Base-by-base conservation (phyloP, 768 basidiomycete species). In the Fistulinella prunicolor region DNA sequence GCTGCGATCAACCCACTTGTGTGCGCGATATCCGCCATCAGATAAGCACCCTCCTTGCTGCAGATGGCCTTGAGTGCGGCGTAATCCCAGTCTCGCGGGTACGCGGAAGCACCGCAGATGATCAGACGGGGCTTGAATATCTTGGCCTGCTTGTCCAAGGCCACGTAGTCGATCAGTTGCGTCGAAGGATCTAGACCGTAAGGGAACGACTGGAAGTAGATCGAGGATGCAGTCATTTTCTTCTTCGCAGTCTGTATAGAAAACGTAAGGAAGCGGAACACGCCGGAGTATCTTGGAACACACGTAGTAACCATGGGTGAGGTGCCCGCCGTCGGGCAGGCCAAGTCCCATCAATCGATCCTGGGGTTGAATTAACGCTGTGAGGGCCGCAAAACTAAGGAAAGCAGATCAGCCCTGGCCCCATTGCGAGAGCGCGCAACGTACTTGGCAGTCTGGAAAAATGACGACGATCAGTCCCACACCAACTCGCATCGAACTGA, bases 211-310 rank as follows among this genome's bases (percentile, higher is more conserved):
- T 98, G 94, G 87, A 98, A 99, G 78, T 98, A 98, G 74, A 99
- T 97, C 17, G 96, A 98, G 20, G 95, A 98, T 29, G 96, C 92
- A 28, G 96, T 97, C 85, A 99, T 98, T 74, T 99, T 98, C 79
- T 97, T 96, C 77, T 98, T 98, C 50, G 93, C 91, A 47, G 93
- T 95, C 89, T 91, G 59, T 16, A 38, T 28, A 36, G 50, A 19
- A 56, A n/a, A 21, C 8, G 14, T 23, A 28, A 45, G 38, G 9
- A 28, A 0, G 23, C 34, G n/a, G 45, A 38, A 44, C 9, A 34
- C 37, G 29, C 22, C 22, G 20, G n/a, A 22, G 24, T 6, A 22
- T 34, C 6, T 23, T 14, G 22, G 16, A 21, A 74, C 83, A 58
- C 62, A 89, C 88, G 72, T 94, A 99, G 77, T 95, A 95, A 24